Percentiles rank a stretch among this genome's conserved stretches.
phyloP scores from a whole-genome alignment of 2,329 filamentous ascomycete genomes.

The Aspergillus hiratsukae region DNA sequence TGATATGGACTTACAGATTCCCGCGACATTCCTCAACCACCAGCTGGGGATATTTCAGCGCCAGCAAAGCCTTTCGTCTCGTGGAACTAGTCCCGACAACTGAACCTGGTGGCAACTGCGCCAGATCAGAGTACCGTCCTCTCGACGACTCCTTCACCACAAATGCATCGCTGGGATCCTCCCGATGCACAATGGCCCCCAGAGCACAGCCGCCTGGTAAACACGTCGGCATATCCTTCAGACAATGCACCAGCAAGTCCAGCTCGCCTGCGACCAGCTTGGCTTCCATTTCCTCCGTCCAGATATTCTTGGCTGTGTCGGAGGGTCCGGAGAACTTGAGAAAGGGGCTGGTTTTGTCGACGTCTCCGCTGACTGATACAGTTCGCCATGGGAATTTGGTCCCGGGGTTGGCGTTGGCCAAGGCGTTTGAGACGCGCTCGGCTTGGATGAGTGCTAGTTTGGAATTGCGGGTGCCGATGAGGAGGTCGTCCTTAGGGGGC shows the following conservation, averaged over 20 bases:
- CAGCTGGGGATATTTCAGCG: not conserved
- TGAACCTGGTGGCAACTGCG: not conserved
- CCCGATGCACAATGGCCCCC: not conserved
- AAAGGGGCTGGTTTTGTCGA: constrained; percentile 2
- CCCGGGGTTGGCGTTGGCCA: not conserved
- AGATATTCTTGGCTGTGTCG: constrained; percentile 14
- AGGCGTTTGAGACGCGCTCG: not conserved
- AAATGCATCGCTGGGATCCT: not conserved
- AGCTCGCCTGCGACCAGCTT: not conserved
- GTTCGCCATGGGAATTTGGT: not conserved
- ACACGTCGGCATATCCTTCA: not conserved
- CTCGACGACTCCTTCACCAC: not conserved
- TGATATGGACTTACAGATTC: not conserved
- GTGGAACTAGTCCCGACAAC: not conserved
- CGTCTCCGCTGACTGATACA: not conserved
- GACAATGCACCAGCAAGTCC: constrained; percentile 1
- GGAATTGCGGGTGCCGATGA: constrained; percentile 12
- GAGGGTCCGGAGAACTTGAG: constrained; percentile 13
- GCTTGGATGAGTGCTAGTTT: constrained; percentile 10
- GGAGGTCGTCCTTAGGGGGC: no score
- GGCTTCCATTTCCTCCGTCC: constrained; percentile 4
- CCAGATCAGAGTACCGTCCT: not conserved
- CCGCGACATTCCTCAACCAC: not conserved
- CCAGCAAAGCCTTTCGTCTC: not conserved
- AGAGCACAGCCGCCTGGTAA: not conserved